Base-by-base conservation (phyloP, 2,329 filamentous ascomycete genomes). In the Chaetomiaceae sp. region DNA sequence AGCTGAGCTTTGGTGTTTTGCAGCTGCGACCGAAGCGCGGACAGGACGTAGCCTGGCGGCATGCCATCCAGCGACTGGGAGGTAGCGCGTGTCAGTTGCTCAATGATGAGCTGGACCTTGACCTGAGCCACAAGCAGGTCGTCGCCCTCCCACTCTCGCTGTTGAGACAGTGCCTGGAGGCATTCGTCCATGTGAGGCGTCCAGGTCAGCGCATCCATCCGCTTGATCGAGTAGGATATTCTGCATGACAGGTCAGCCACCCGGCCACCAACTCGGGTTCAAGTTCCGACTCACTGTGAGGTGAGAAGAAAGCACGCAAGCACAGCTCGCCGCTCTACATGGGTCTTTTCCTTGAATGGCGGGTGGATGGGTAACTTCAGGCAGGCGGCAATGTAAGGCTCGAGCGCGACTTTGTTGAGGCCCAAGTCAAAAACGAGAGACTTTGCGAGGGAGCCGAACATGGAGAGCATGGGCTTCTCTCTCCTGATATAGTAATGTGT, bases 171-270 rank as follows among this genome's bases (percentile, higher is more conserved):
- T 1, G 72, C 58, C 4, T 71, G 65, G 1, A 85, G 67, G 33
- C 75, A 80, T 33, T 84, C 80, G 27, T 83, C 80, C 71, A 85
- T 76, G 47, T 82, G 75, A 1, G 75, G 59, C 0, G 76, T 83
- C 82, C 82, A 87, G 2, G 69, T 71, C 45, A 85, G 68, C 2
- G 73, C 61, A 48, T 83, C 79, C 46, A 74, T 70, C 42, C 74
- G 74, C 22, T 73, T 73, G 14, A 79, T 67, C 6, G 61, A 56
- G 4, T 63, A 60, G 3, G 66, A 61, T 4, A 64, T 64, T 43
- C 51, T 63, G 33, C 15, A 17, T 22, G 46, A 23, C 47, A 31
- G 23, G 33, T 37, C 36, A 56, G 60, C 19, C 3, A 42, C 12
- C 23, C 22, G 23, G 37, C 6, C 14, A 31, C 15, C 31, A 49